Evolutionary conservation across 768 basidiomycete genomes (phyloP).

Genomic region (Psilocybe subaeruginosa): DNA sequence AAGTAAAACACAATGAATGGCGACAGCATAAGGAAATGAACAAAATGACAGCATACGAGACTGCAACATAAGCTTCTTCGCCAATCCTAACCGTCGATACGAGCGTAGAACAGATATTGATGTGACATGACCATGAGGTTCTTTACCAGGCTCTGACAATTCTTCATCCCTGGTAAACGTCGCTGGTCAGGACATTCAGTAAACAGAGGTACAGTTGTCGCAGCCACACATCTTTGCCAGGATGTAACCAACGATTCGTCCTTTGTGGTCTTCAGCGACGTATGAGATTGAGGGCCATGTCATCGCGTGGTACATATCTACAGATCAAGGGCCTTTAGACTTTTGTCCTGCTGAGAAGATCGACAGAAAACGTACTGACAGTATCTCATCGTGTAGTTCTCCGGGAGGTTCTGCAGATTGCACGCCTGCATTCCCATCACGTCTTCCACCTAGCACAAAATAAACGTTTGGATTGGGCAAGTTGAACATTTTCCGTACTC

Average conservation of each 20-base stretch:
- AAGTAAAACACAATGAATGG: not conserved
- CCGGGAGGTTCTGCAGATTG: constrained; percentile 93
- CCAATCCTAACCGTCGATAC: constrained; percentile 88
- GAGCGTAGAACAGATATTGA: constrained; percentile 94
- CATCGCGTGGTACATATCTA: constrained; percentile 87
- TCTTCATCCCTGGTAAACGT: constrained; percentile 62
- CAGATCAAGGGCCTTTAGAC: not conserved
- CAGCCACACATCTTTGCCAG: constrained; percentile 86
- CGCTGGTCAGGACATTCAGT: not conserved
- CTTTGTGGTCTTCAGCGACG: constrained; percentile 90
- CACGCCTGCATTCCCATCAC: constrained; percentile 95
- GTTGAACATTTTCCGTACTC: constrained; percentile 31
- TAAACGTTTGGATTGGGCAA: not conserved
- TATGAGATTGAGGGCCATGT: constrained; percentile 97
- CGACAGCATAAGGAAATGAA: not conserved
- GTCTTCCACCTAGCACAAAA: constrained; percentile 70
- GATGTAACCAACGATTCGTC: constrained; percentile 93
- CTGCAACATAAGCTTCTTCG: constrained; percentile 94
- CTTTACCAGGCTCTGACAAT: constrained; percentile 53
- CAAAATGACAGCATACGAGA: constrained; percentile 67
- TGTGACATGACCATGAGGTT: constrained; percentile 92
- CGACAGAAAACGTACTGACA: constrained; percentile 39
- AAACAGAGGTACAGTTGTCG: not conserved
- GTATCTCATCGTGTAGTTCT: constrained; percentile 89
- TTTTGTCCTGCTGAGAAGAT: not conserved